Evolutionary conservation across 176 grass and related monocot genomes (phyloP).

Genomic region (Oryza meridionalis): DNA sequence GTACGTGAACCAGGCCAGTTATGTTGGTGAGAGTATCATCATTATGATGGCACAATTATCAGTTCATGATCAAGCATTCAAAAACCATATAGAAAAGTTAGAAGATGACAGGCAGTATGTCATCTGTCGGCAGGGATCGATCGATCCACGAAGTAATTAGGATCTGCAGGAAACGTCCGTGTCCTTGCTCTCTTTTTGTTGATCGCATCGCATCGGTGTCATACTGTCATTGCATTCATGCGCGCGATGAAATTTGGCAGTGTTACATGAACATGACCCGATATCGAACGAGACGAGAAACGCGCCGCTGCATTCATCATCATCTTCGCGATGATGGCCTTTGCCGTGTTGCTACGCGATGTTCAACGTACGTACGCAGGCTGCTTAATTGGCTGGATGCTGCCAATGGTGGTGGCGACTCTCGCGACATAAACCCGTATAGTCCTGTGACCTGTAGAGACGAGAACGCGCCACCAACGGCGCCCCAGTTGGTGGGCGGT

Average conservation of each 20-base stretch:
- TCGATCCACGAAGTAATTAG: too few relatives aligned
- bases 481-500: not conserved
- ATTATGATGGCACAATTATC: not conserved
- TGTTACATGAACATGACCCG: not conserved
- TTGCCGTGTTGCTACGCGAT: conserved; percentile 26
- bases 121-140: not conserved
- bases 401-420: not conserved
- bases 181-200: too few relatives aligned
- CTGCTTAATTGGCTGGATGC: not conserved
- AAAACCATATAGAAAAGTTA: not conserved
- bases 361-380: not conserved
- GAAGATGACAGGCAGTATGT: not conserved
- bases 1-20: not conserved
- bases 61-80: not conserved
- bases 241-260: conserved; percentile 17
- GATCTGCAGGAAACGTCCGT: not conserved
- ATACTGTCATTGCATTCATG: not conserved
- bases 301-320: not conserved
- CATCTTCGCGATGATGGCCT: too few relatives aligned
- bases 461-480: conserved; percentile 6
- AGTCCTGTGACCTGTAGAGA: not conserved
- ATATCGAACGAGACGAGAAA: not conserved
- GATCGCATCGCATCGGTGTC: too few relatives aligned
- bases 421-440: not conserved
- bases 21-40: not conserved